Base-by-base conservation (phyloP, 2,329 filamentous ascomycete genomes). In the Pseudogymnoascus pannorum region DNA sequence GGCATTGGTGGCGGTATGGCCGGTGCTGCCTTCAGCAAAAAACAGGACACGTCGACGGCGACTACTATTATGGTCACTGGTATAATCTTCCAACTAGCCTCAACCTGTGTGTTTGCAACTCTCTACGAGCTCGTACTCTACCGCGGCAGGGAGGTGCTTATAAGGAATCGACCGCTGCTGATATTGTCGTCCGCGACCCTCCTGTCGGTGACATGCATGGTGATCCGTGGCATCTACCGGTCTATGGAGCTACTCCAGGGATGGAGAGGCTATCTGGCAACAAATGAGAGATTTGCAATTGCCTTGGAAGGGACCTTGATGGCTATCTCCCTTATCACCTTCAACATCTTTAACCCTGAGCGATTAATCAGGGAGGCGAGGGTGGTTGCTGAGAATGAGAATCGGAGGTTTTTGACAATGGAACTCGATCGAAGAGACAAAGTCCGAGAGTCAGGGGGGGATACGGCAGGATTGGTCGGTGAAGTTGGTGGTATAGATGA, bases 1-100 rank as follows among this genome's bases (percentile, higher is more conserved):
- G 82, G 81, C 67, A 78, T 81, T 63, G 82, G 83, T 57, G 82
- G 83, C 26, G 76, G 76, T 18, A 70, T 84, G 62, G 80, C 80
- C 8, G 75, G 75, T 4, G 81, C 78, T 6, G 22, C 35, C 20
- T 16, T 57, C 11, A 31, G 24, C 9, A 64, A 80, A 5, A 78
- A 81, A 64, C 22, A 26, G 5, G 18, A 61, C 26, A 58, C 68
- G 4, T 48, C 61, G 7, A 60, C 54, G 4, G 73, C 73, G 2
- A 72, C 72, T 14, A 62, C 72, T 57, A 71, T 73, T 48, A 74
- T 76, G 68, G 69, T 75, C 18, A 70, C 71, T 7, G 74, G 74
- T 51, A 70, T 76, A 60, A 65, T 71, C 7, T 71, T 71, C 63
- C 74, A 76, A 64, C 69, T 75, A 11, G 65, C 65, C 14, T 69